These are phyloP conservation scores for Cadophora sp. DNA, from an alignment of 2,329 filamentous ascomycete genomes.

Conservation along the genomic window DNA sequence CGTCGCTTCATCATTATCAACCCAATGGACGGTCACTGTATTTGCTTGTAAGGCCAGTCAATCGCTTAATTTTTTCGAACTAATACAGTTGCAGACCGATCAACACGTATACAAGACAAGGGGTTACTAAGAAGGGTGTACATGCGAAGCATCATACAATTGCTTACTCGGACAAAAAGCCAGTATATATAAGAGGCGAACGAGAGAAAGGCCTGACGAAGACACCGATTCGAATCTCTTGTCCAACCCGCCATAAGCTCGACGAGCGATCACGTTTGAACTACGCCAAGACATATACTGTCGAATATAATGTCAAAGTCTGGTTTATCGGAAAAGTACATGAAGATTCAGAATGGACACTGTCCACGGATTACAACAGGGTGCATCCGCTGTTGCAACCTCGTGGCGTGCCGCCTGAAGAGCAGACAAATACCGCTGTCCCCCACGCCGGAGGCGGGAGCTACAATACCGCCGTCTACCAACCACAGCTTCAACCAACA, in stretches of 20 bases:
- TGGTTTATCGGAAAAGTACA: slow-evolving; percentile 34
- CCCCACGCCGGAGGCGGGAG: background rate
- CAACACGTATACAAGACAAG: slow-evolving; percentile 30
- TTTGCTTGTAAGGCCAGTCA: slow-evolving; percentile 32
- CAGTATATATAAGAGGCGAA: slow-evolving; percentile 9
- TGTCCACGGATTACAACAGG: slow-evolving; percentile 25
- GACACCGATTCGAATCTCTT: slow-evolving; percentile 11
- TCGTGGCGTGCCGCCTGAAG: background rate
- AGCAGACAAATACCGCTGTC: too few relatives aligned
- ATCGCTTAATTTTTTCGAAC: background rate
- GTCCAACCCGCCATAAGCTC: slow-evolving; percentile 5
- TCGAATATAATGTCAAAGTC: slow-evolving; percentile 38
- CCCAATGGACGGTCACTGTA: slow-evolving; percentile 19
- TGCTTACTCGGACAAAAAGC: slow-evolving; percentile 18
- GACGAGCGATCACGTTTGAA: slow-evolving; percentile 29
- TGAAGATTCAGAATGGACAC: slow-evolving; percentile 3
- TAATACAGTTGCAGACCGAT: slow-evolving; percentile 32
- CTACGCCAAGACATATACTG: slow-evolving; percentile 38
- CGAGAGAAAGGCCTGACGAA: background rate
- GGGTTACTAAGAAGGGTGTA: slow-evolving; percentile 29
- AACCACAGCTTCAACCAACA: too few relatives aligned
- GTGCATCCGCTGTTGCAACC: slow-evolving; percentile 15
- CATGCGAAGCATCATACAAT: slow-evolving; percentile 29
- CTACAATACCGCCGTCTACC: background rate
- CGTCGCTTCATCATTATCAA: slow-evolving; percentile 34